Base-by-base conservation (phyloP, 1,284 basidiomycete species). In the Trametes sp. region DNA sequence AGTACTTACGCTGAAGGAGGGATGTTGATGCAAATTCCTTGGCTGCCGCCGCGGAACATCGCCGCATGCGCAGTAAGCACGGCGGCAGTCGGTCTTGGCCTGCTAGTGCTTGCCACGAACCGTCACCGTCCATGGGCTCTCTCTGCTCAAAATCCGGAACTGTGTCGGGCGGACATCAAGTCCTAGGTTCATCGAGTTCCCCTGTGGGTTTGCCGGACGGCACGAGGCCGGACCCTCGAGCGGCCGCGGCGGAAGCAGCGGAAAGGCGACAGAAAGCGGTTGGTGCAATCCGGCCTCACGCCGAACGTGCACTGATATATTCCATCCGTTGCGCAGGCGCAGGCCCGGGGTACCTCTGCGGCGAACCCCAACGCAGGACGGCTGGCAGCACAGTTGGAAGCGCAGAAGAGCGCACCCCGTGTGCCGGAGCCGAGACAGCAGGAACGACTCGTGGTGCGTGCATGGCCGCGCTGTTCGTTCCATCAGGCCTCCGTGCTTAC, bases 241-340 rank as follows among this genome's bases (percentile, higher is more conserved):
- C 77, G 46, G 89, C 89, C 68, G 86, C 87, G 63, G 86, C 87
- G 70, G 85, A 84, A 73, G 89, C 89, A 59, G 89, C 89, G 62
- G 90, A 92, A 75, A 81, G 82, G 72, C 80, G 89, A 70, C 68
- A 83, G 73, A 81, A 87, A 76, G 82, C 82, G 73, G 89, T 90
- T 69, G 75, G 87, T 78, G 45, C 41, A 14, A 23, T 8, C 26
- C 13, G 11, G 28, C 8, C 19, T 53, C 56, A 41, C 59, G 33
- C 42, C 53, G 52, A 64, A 72, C 59, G 59, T 45, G 42, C 69
- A 69, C 57, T 64, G 21, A 67, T 55, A 21, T 71, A 68, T 69
- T 44, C 26, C n/a, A n/a, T n/a, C n/a, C n/a, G n/a, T n/a, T n/a
- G 57, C 49, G 33, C 63, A 78, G 89, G 81, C 80, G 66, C 83